phyloP scores from a whole-genome alignment of 179 eudicot species.

The Silene noctiflora region DNA sequence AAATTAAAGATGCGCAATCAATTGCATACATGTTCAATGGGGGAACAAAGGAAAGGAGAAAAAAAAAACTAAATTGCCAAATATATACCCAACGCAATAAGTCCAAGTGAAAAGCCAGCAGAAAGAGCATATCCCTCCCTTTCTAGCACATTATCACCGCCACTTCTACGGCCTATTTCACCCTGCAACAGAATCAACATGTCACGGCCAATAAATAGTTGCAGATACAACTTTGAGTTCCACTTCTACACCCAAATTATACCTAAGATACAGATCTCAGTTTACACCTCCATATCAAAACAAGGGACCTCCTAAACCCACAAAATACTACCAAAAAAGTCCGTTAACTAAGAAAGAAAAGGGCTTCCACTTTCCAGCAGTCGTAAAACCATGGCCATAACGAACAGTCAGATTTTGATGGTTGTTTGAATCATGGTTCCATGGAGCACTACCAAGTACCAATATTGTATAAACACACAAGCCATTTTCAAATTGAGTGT shows the following conservation, averaged over 20 bases:
- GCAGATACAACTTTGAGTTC: not conserved
- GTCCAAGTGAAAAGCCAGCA: conserved; percentile 92
- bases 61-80: not conserved
- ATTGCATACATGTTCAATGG: not conserved
- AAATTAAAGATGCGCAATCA: conserved; percentile 27
- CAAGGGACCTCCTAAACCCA: not conserved
- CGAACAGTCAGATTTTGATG: not conserved
- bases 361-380: not conserved
- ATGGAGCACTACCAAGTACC: not conserved
- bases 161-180: conserved; percentile 97
- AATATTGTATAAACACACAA: not conserved
- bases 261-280: not conserved
- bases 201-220: not conserved
- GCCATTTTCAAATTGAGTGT: not conserved
- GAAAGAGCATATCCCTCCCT: conserved; percentile 98
- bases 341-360: not conserved
- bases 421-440: not conserved
- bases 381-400: not conserved
- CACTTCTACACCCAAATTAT: not conserved
- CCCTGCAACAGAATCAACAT: conserved; percentile 42
- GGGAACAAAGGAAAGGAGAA: not conserved
- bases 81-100: conserved; percentile 82
- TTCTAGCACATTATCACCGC: conserved; percentile 98
- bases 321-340: not conserved
- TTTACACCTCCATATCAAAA: not conserved